Evolutionary conservation across 495 filamentous ascomycete species (phyloP).

Genomic region (Aspergillus sclerotiicarbonarius): DNA sequence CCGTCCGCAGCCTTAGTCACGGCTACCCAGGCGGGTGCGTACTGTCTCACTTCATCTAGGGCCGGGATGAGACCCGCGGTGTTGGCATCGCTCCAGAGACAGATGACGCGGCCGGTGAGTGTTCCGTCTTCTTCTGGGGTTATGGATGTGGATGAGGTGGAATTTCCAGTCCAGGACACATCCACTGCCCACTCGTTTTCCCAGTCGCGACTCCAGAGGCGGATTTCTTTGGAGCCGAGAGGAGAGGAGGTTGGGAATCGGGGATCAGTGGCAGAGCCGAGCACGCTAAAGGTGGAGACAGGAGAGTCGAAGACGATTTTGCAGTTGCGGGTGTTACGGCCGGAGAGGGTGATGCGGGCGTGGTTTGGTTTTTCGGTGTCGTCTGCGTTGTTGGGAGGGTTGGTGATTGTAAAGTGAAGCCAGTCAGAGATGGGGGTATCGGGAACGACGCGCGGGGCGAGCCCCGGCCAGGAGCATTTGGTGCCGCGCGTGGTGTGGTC

Average conservation of each 20-base stretch:
- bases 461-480: slow-evolving; percentile 69
- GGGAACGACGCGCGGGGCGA: slow-evolving; percentile 54
- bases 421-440: slow-evolving; percentile 44
- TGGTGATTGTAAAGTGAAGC: slow-evolving; percentile 62
- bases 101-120: slow-evolving; percentile 69
- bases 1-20: slow-evolving; percentile 73
- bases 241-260: slow-evolving; percentile 57
- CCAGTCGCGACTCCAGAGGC: slow-evolving; percentile 76
- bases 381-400: slow-evolving; percentile 7
- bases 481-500: slow-evolving; percentile 40
- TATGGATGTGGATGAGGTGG: background rate
- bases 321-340: slow-evolving; percentile 68
- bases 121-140: slow-evolving; percentile 16
- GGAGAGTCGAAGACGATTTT: slow-evolving; percentile 61
- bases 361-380: slow-evolving; percentile 26
- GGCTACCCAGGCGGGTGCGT: slow-evolving; percentile 74
- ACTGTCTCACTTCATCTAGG: slow-evolving; percentile 75
- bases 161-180: slow-evolving; percentile 59
- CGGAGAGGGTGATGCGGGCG: slow-evolving; percentile 59
- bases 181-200: slow-evolving; percentile 71
- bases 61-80: slow-evolving; percentile 71
- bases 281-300: slow-evolving; percentile 60
- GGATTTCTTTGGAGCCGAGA: slow-evolving; percentile 53
- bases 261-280: slow-evolving; percentile 52
- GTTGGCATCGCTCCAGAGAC: slow-evolving; percentile 88